Evolutionary conservation across 2,329 filamentous ascomycete species (phyloP), one percentile per base, ranked within the genome.

Genomic region (Domatiomyces catenatus): DNA sequence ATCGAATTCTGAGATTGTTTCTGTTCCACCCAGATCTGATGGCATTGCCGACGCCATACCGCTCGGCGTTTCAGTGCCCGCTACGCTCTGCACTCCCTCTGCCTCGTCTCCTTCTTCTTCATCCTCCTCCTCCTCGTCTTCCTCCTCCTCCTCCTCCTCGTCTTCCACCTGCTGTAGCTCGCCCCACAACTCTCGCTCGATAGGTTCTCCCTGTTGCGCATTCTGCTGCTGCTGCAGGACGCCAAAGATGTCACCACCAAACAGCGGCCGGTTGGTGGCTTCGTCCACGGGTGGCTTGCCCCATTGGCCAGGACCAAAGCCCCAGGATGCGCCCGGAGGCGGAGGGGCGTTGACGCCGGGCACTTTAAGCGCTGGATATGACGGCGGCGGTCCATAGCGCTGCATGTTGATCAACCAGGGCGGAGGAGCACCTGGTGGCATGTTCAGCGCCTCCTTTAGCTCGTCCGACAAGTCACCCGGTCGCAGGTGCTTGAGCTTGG

Each of bases 351-450:
- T 98, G 46, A 98, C 76, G 44, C 92, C 92, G 7, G 92, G 85
- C 53, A 98, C 88, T 65, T 92, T 94, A 48, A 96, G 75, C n/a
- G 86, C 86, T 19, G 92, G 89, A 65, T 98, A 98, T 7, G 88
- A 93, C 5, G 90, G 89, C 1, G 92, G 90, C 20, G 89, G 88
- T 0, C 92, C 92, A 61, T 88, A 86, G 59, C 90, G 82, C 68
- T 98, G 92, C 68, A 94, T 87, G 67, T 94, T 94, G 64, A 98
- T 90, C 54, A 98, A 76, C 92, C 92, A 98, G 42, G 92, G 92
- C 20, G 92, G 90, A 6, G 92, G 90, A 22, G 89, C 88, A 48
- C 87, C 89, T 12, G 87, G 86, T 19, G 88, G 86, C 72, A 98
- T 96, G 60, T 87, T 92, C 1, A 98, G 76, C 4, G 92, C 90